Base-by-base conservation (phyloP, 2,329 filamentous ascomycete genomes). In the Lachnellula arida region DNA sequence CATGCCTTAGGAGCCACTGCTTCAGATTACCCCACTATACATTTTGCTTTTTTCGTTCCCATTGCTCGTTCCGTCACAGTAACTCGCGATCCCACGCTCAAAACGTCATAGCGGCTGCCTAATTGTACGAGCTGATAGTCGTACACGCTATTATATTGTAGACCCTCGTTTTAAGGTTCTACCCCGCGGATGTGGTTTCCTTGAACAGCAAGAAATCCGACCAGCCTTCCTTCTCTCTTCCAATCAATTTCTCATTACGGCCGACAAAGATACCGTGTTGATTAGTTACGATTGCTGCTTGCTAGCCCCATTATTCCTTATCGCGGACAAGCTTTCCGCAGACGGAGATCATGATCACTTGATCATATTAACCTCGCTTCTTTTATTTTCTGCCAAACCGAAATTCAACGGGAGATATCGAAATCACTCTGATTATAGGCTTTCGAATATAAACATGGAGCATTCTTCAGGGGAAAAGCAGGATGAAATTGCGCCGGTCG, bases 111-210 rank as follows among this genome's bases (percentile, higher is more conserved):
- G 28, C n/a, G 37, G 37, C n/a, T 40, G 5, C 35, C 3, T 39
- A 5, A 39, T 39, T 39, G 25, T 39, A 8, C 12, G 35, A 39
- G 35, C 35, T 39, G 12, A n/a, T n/a, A 2, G 37, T n/a, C 14
- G 37, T 40, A 40, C n/a, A 40, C 14, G 37, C 37, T 40, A 17
- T 15, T n/a, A 40, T 11, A 17, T 15, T 7, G 15, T 11, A 1
- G 5, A 2, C n/a, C 14, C 14, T 11, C 37, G 14, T 40, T 42
- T 7, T 14, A 32, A 46, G 19, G 5, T 46, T 39, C 46, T 34
- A 43, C 44, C 44, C 46, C 40, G 37, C 50, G 53, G 58, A 54
- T 53, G 51, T 39, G 51, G 39, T 48, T 56, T 60, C 58, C 58
- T 25, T 46, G 53, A 55, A 52, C 28, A 56, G 53, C 25, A 58